phyloP scores from a whole-genome alignment of 441 rosid genomes.

The Pelargonium hybrid region DNA sequence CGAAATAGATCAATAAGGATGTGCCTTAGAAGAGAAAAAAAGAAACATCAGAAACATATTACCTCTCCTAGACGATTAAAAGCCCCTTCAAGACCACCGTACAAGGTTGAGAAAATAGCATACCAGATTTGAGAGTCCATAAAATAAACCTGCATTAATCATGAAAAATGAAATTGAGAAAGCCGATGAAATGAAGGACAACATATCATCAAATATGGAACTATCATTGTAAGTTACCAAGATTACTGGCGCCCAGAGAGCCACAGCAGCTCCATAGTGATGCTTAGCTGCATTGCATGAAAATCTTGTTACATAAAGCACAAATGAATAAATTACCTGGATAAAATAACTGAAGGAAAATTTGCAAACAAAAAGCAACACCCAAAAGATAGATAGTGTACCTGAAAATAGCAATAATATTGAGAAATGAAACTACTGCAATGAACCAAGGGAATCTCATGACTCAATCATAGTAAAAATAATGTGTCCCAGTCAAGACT shows the following conservation, averaged over 20 bases:
- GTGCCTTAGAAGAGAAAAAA: not conserved
- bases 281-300: constrained; percentile 46
- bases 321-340: constrained; percentile 16
- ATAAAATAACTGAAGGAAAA: constrained; percentile 65
- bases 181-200: not conserved
- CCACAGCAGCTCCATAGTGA: constrained; percentile 63
- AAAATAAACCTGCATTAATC: constrained; percentile 61
- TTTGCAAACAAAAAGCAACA: constrained; percentile 44
- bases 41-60: constrained; percentile 13
- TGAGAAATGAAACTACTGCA: not conserved
- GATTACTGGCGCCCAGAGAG: constrained; percentile 80
- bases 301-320: constrained; percentile 6
- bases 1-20: not conserved
- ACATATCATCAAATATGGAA: not conserved
- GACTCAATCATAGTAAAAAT: not conserved
- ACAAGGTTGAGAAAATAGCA: constrained; percentile 71
- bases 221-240: constrained; percentile 35
- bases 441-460: not conserved
- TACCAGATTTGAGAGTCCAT: constrained; percentile 99
- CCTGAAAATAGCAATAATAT: constrained; percentile 34
- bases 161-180: constrained; percentile 16
- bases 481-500: constrained; percentile 25
- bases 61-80: constrained; percentile 98
- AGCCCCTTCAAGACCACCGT: constrained; percentile 89
- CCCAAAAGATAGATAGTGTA: constrained; percentile 80